Evolutionary conservation across 345 rosid species (phyloP).

Genomic region (Pistacia integerrima): DNA sequence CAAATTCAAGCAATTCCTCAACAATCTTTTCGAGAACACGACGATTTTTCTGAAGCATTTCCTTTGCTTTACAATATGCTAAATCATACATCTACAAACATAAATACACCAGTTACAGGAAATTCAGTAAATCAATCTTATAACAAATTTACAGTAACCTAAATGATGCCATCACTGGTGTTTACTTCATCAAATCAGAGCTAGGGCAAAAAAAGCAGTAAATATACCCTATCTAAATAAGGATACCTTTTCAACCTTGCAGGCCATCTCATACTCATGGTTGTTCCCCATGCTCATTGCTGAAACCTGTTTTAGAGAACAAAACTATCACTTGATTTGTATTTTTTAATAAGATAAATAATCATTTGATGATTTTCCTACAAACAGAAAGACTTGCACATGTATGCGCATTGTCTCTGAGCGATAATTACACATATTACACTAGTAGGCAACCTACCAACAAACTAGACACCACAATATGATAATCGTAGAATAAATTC

Average conservation of each 20-base stretch:
- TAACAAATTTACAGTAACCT: constrained; percentile 17
- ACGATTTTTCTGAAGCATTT: constrained; percentile 71
- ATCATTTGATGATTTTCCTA: background rate
- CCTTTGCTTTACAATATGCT: constrained; percentile 77
- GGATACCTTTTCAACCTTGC: constrained; percentile 83
- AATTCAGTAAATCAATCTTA: constrained; percentile 15
- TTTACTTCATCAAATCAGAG: constrained; percentile 1
- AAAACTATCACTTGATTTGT: background rate
- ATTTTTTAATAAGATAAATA: background rate
- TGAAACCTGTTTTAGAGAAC: constrained; percentile 47
- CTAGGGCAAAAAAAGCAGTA: constrained; percentile 7
- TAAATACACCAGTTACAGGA: constrained; percentile 7
- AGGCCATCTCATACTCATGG: constrained; percentile 82
- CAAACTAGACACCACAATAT: background rate
- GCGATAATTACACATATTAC: background rate
- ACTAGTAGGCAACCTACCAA: constrained; percentile 1
- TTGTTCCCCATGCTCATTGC: constrained; percentile 87
- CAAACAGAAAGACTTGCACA: background rate
- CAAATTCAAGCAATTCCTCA: constrained; percentile 85
- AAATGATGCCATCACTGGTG: background rate
- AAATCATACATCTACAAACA: constrained; percentile 70
- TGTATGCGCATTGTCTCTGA: background rate
- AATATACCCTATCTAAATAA: constrained; percentile 6
- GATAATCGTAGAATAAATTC: constrained; percentile 7
- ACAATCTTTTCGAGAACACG: constrained; percentile 81